Evolutionary conservation across 768 basidiomycete genomes (phyloP).

Genomic region (Mycena pura): DNA sequence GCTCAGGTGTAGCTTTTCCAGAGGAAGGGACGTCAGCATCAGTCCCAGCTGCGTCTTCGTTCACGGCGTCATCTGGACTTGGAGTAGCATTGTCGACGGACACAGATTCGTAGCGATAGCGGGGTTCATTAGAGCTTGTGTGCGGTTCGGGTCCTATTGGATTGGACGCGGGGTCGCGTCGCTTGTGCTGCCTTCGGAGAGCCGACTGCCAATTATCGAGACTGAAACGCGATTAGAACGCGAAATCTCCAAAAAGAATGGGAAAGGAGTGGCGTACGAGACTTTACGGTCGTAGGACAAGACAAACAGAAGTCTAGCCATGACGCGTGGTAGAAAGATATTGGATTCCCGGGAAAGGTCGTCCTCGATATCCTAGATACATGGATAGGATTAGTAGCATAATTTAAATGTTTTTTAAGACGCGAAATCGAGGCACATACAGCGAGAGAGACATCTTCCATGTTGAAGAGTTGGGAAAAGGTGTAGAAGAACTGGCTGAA

Average conservation of each 20-base stretch:
- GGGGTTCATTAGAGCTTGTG: slow-evolving; percentile 36
- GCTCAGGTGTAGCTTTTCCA: neutral
- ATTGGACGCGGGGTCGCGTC: slow-evolving; percentile 72
- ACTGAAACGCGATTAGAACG: slow-evolving; percentile 45
- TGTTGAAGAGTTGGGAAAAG: slow-evolving; percentile 75
- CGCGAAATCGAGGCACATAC: slow-evolving; percentile 46
- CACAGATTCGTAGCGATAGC: slow-evolving; percentile 32
- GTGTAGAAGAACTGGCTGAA: slow-evolving; percentile 91
- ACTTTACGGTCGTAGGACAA: slow-evolving; percentile 85
- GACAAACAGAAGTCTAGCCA: slow-evolving; percentile 74
- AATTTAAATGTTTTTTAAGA: slow-evolving; percentile 18
- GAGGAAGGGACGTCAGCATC: neutral
- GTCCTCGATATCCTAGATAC: slow-evolving; percentile 74
- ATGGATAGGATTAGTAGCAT: slow-evolving; percentile 10
- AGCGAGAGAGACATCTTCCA: slow-evolving; percentile 71
- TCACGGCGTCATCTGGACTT: slow-evolving; percentile 33
- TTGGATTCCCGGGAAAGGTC: slow-evolving; percentile 70
- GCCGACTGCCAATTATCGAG: slow-evolving; percentile 80
- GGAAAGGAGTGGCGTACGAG: slow-evolving; percentile 54
- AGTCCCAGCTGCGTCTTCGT: neutral
- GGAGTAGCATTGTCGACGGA: slow-evolving; percentile 26
- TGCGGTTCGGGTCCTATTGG: slow-evolving; percentile 71
- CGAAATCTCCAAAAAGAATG: slow-evolving; percentile 24
- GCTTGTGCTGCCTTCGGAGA: slow-evolving; percentile 78
- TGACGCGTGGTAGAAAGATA: slow-evolving; percentile 71